phyloP scores from a whole-genome alignment of 2,329 filamentous ascomycete genomes.

The Phaeoacremonium minimum region DNA sequence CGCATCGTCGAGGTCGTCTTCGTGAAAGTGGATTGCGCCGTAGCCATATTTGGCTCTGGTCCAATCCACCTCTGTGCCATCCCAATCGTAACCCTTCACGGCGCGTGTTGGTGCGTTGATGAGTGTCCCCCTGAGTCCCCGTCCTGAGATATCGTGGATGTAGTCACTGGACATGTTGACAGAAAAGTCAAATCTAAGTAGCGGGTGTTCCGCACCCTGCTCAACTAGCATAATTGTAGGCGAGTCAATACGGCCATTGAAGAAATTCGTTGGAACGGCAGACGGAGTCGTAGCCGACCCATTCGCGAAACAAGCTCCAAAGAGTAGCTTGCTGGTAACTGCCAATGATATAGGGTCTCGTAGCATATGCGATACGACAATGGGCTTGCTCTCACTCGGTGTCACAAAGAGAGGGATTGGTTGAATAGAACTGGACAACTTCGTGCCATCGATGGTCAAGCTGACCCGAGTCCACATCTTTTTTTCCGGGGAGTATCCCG shows the following conservation, averaged over 20 bases:
- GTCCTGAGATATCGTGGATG: conserved; percentile 16
- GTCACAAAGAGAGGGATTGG: not conserved
- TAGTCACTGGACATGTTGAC: not conserved
- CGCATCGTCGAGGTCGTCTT: conserved; percentile 30
- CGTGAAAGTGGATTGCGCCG: conserved; percentile 30
- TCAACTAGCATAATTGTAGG: conserved; percentile 8
- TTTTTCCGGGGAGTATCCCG: not conserved
- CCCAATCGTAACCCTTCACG: conserved; percentile 25
- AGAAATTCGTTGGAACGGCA: conserved; percentile 8
- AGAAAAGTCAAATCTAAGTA: not conserved
- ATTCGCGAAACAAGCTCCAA: conserved; percentile 1
- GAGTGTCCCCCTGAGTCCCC: conserved; percentile 16
- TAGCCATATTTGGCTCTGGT: conserved; percentile 23
- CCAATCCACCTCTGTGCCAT: conserved; percentile 24
- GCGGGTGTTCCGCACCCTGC: too few relatives aligned
- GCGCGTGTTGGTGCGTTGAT: conserved; percentile 24
- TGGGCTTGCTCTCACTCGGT: not conserved
- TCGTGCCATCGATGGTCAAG: not conserved
- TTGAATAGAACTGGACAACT: not conserved
- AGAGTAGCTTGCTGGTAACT: not conserved
- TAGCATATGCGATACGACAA: not conserved
- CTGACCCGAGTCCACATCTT: not conserved
- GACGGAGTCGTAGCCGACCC: conserved; percentile 1
- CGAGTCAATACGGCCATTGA: conserved; percentile 14
- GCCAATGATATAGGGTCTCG: not conserved